Evolutionary conservation across 352 stramenopile species (phyloP), one percentile per base, ranked within the genome.

Genomic region (Pythium diclinum): DNA sequence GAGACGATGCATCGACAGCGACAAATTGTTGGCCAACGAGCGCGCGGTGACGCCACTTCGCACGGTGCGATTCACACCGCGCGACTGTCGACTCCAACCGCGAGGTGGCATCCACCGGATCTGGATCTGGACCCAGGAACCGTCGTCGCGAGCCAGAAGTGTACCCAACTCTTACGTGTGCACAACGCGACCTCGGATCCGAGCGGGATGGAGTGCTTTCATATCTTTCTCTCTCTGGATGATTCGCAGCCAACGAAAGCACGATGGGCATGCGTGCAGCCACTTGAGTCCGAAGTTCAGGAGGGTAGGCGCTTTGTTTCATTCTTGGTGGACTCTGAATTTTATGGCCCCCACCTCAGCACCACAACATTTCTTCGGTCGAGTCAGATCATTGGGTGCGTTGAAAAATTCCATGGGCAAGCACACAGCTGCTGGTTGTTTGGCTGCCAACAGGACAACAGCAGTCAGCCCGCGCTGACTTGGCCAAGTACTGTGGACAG

Each of bases 41-140:
- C 38, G 38, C 38, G 42, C n/a, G n/a, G 42, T 49, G 42, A 49
- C 42, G 42, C 42, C 42, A 49, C 42, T 49, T 49, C 42, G 42
- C n/a, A 23, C 42, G n/a, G 25, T 28, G 25, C 25, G 25, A 28
- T 28, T 28, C 25, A 28, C 25, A 28, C 25, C 25, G 25, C 25
- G 10, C 17, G 19, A 23, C 17, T 23, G 44, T 23, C 44, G 21
- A 51, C 44, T 28, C 19, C 9, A 21, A 30, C 9, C 44, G 19
- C 44, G n/a, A 51, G 44, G 44, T 21, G 28, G 1, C 19, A 30
- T 30, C 10, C 36, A n/a, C 36, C 36, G 36, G 36, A 42, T 51
- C 19, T 11, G n/a, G 44, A 51, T 51, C 44, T 48, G 42, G 42
- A 48, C 42, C 42, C n/a, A 51, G 44, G 44, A 51, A 48, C 42